Percentiles rank a stretch among this genome's conserved stretches.
These are phyloP conservation scores for Xylaria sp. DNA, from an alignment of 2,329 filamentous ascomycete genomes.

Conservation along the genomic window DNA sequence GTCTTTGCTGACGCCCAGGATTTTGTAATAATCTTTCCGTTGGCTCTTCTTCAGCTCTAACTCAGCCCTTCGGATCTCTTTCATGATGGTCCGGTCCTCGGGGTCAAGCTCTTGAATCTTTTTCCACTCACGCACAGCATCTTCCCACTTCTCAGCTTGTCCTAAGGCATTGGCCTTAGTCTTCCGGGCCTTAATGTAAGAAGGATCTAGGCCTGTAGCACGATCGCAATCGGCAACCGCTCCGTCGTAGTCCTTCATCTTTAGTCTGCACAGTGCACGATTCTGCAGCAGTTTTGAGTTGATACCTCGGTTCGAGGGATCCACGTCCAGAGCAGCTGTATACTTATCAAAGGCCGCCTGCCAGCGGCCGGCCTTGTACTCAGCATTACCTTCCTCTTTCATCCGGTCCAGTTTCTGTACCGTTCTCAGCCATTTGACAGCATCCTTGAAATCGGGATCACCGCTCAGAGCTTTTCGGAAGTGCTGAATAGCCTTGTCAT, in stretches of 20 bases:
- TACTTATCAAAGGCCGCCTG: conserved; percentile 87
- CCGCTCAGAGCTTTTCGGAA: conserved; percentile 90
- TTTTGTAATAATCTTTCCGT: conserved; percentile 99
- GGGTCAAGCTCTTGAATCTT: conserved; percentile 84
- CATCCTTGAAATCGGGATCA: conserved; percentile 90
- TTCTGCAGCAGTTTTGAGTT: conserved; percentile 97
- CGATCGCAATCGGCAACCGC: conserved; percentile 88
- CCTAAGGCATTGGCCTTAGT: conserved; percentile 92
- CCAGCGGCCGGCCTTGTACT: conserved; percentile 87
- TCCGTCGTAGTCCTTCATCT: conserved; percentile 83
- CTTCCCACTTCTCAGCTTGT: conserved; percentile 89
- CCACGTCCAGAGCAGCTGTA: conserved; percentile 82
- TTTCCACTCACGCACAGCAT: conserved; percentile 90
- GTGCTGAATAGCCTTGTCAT: conserved; percentile 92
- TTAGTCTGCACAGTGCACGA: conserved; percentile 83
- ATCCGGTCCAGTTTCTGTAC: conserved; percentile 92
- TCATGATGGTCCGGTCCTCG: conserved; percentile 79
- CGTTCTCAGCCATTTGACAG: conserved; percentile 86
- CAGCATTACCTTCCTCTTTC: conserved; percentile 91
- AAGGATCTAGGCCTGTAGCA: conserved; percentile 83
- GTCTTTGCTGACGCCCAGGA: conserved; percentile 87
- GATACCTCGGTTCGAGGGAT: conserved; percentile 88
- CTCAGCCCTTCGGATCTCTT: conserved; percentile 90
- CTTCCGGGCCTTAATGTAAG: conserved; percentile 90
- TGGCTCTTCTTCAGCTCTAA: conserved; percentile 97